These are phyloP conservation scores for Zanthoxylum bungeanum DNA, from an alignment of 345 rosid species.

Conservation along the genomic window DNA sequence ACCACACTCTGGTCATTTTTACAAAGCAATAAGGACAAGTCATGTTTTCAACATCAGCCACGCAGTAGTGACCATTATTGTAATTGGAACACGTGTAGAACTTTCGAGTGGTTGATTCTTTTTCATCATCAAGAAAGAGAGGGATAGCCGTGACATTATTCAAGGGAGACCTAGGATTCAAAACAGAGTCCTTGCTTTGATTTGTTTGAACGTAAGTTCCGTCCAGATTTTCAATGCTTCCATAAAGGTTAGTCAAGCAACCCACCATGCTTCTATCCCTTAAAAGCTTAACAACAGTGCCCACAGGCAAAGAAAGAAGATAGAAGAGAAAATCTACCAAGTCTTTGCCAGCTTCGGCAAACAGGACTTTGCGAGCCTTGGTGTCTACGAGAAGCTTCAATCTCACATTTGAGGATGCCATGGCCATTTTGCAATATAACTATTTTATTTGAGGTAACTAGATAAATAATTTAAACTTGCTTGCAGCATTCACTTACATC, in stretches of 20 bases:
- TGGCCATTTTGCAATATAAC: too few relatives aligned
- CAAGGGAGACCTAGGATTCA: background rate
- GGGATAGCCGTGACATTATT: background rate
- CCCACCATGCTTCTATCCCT: background rate
- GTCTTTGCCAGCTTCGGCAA: too few relatives aligned
- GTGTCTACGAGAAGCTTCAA: conserved; percentile 18
- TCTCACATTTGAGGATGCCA: too few relatives aligned
- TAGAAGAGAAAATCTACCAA: conserved; percentile 4
- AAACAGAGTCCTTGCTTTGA: background rate
- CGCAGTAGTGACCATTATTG: too few relatives aligned
- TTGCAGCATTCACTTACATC: too few relatives aligned
- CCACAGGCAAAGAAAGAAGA: too few relatives aligned
- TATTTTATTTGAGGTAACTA: too few relatives aligned
- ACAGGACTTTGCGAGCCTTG: background rate
- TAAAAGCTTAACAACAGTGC: too few relatives aligned
- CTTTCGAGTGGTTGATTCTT: background rate
- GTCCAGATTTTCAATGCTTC: too few relatives aligned
- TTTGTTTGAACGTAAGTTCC: background rate
- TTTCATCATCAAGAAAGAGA: background rate
- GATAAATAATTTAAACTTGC: too few relatives aligned
- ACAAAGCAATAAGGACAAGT: fast-evolving
- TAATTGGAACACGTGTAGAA: background rate
- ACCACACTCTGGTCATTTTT: background rate
- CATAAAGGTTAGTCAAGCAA: background rate
- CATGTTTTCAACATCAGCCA: background rate